Evolutionary conservation across 2,329 filamentous ascomycete species (phyloP), one percentile per base, ranked within the genome.

Genomic region (Sordariomycetes sp.): DNA sequence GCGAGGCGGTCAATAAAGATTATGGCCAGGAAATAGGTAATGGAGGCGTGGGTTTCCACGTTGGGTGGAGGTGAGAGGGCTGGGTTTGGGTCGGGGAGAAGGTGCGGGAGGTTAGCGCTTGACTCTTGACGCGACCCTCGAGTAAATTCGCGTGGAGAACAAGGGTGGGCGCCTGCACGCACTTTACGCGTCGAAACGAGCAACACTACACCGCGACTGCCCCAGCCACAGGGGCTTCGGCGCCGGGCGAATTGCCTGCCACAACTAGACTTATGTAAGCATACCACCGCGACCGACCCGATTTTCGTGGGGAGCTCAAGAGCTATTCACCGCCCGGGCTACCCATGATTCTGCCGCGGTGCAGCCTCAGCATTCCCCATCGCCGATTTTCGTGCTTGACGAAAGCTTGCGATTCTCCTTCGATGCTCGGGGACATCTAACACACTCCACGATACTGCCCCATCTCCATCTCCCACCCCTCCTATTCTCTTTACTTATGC

Each of bases 81-180:
- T 54, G 52, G 52, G n/a, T 20, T 54, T n/a, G 34, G 45, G 20
- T 50, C 20, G 45, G 22, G n/a, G 45, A 17, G 39, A n/a, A 50
- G 24, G 20, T 10, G 10, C 20, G 20, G 22, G 20, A 10, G 45
- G n/a, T 50, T 50, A 20, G 45, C 45, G 24, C 45, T 50, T 50
- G n/a, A 24, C 45, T 20, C 50, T 48, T 32, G 51, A 57, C 55
- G 55, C 55, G 55, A 57, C 50, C 55, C 52, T 54, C 20, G 51
- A 15, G 55, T 22, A 39, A 57, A 57, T 57, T 57, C 55, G 55
- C 51, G 55, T 57, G 45, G 35, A 24, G 17, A 24, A 50, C 13
- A 36, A 45, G 42, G n/a, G 12, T 28, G 22, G 24, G 13, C 24
- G 15, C n/a, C 35, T 56, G 54, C 42, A 56, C 36, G 54, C 54